Evolutionary conservation across 306 rosid species (phyloP).

Genomic region (Lagenaria siceraria): DNA sequence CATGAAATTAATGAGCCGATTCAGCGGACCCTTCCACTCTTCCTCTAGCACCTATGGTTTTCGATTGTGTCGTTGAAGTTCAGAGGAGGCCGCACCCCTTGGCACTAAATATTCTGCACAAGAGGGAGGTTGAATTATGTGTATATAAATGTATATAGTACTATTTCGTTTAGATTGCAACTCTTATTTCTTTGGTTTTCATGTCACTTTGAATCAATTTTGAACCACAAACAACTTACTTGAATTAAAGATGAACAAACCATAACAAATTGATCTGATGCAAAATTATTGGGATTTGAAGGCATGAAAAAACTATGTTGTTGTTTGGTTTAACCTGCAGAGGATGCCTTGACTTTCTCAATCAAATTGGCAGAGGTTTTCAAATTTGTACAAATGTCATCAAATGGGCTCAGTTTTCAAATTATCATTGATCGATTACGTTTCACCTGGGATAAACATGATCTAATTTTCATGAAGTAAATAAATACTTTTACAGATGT

Average conservation of each 20-base stretch:
- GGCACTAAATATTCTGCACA: not conserved
- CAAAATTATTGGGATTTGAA: constrained; percentile 2
- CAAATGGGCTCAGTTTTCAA: too few species aligned
- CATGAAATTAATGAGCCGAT: too few species aligned
- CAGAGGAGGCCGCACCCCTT: too few species aligned
- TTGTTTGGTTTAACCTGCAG: constrained; percentile 4
- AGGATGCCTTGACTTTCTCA: constrained; percentile 37
- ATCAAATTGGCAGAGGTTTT: constrained; percentile 56
- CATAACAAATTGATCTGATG: not conserved
- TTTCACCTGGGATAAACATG: too few species aligned
- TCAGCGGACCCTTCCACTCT: too few species aligned
- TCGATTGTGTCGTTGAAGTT: too few species aligned
- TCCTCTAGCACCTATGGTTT: too few species aligned
- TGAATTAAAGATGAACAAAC: not conserved
- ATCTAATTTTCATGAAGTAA: too few species aligned
- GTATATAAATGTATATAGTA: not conserved
- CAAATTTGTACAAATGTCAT: too few species aligned
- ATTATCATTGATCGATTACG: too few species aligned
- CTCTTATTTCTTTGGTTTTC: not conserved
- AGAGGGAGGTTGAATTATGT: not conserved
- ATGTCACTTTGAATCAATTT: not conserved
- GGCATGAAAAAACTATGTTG: not conserved
- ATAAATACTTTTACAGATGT: too few species aligned
- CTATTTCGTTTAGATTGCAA: not conserved
- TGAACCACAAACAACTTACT: not conserved